Percentiles rank a stretch among this genome's conserved stretches.
Conservation (phyloP, 179 eudicot genomes). For the Beta corolliflora region DNA sequence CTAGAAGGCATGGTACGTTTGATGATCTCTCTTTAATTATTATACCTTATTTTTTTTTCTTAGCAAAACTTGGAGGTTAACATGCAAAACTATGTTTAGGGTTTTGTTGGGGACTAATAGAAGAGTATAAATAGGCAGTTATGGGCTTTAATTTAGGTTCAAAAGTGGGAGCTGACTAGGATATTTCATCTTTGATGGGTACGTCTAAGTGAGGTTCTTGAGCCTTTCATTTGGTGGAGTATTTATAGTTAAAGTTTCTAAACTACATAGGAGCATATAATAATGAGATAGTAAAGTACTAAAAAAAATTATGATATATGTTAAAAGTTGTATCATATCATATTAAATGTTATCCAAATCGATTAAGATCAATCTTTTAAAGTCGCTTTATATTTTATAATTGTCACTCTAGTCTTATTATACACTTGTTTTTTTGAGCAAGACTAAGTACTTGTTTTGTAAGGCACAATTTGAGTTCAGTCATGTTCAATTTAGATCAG, state of each 20-base stretch:
- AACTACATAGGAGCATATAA: background rate
- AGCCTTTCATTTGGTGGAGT: background rate
- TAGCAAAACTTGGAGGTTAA: background rate
- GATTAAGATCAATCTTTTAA: background rate
- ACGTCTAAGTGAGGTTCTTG: background rate
- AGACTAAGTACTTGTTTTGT: background rate
- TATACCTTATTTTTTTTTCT: too few relatives aligned
- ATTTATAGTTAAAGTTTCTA: background rate
- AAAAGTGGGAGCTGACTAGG: slow-evolving; percentile 10
- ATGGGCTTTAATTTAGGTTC: background rate
- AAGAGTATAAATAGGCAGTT: slow-evolving; percentile 1
- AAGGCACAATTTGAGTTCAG: background rate
- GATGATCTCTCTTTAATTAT: too few relatives aligned
- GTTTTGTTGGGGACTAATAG: background rate
- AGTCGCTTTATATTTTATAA: too few relatives aligned
- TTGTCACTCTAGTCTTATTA: background rate
- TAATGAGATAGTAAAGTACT: too few relatives aligned
- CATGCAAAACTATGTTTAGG: background rate
- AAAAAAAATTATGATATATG: background rate
- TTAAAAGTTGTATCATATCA: background rate
- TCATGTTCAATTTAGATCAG: too few relatives aligned
- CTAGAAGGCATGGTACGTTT: background rate
- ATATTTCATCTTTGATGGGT: background rate
- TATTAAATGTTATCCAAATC: background rate
- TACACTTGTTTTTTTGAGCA: background rate